phyloP scores from a whole-genome alignment of 306 rosid genomes.

The Quillaja saponaria region DNA sequence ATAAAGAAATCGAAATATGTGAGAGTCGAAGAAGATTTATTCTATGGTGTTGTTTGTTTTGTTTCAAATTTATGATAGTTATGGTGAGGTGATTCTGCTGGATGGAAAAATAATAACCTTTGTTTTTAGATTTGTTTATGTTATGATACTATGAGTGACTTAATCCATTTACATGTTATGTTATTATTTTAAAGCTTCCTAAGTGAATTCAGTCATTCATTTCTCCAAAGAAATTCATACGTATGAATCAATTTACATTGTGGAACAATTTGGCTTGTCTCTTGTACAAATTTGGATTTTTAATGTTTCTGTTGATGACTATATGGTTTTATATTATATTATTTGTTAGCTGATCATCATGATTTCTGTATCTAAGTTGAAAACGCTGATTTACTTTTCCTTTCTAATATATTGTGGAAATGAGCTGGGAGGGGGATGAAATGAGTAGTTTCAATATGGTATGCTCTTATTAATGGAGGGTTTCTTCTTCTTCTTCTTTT shows the following conservation, averaged over 20 bases:
- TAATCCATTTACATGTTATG: background rate
- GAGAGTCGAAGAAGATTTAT: slow-evolving; percentile 12
- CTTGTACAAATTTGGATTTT: too few species aligned
- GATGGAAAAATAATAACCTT: background rate
- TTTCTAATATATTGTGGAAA: too few species aligned
- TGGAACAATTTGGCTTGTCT: too few species aligned
- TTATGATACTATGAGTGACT: background rate
- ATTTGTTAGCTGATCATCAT: too few species aligned
- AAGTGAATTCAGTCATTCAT: background rate
- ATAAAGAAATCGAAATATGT: background rate
- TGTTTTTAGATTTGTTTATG: background rate
- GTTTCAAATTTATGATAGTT: background rate
- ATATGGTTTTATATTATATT: too few species aligned
- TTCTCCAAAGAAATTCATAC: background rate
- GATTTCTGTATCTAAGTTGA: too few species aligned
- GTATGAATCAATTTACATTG: slow-evolving; percentile 12
- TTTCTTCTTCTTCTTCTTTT: background rate
- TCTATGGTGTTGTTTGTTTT: background rate
- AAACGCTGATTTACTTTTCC: too few species aligned
- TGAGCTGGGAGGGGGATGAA: too few species aligned
- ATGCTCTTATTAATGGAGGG: too few species aligned
- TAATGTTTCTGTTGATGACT: too few species aligned
- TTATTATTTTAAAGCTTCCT: slow-evolving; percentile 7
- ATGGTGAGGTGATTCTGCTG: background rate
- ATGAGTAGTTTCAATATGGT: too few species aligned